Base-by-base conservation (phyloP, 2,329 filamentous ascomycete species). In the Aspergillus sp. region DNA sequence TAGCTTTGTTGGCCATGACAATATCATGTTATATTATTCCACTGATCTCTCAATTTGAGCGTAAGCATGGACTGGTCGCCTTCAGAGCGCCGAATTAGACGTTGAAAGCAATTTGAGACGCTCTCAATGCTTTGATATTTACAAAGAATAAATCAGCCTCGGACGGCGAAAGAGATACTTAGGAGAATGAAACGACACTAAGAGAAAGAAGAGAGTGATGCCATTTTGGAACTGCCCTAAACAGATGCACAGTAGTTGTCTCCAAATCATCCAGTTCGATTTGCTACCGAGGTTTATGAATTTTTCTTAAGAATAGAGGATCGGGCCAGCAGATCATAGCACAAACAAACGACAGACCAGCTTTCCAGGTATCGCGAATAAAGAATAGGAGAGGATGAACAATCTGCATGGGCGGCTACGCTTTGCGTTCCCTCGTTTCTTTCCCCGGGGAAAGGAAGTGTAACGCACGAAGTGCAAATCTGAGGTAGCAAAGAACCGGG, bases 301-400 rank as follows among this genome's bases (percentile, higher is more conserved):
- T 11, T 35, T 14, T 30, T 35, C n/a, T 20, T 19, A 17, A 40
- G 17, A 24, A 41, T 7, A 41, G 19, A 20, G 14, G 52, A 60
- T 58, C 58, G 53, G 58, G 56, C 58, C 57, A 60, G 60, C 60
- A 58, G 58, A 61, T 61, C 55, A 51, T 20, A 51, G 16, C 26
- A 48, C 22, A 47, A 52, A 59, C 49, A 35, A 53, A 46, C 47
- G 32, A 51, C 24, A 47, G 45, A 41, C 41, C 45, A 45, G 36
- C 24, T 54, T 33, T 49, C 33, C 50, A 47, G 43, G 44, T 47
- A 48, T 45, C n/a, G 13, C 10, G 36, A 48, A 48, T 24, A 20
- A 26, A 33, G 38, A 33, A 20, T 14, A 49, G 19, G 40, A 19
- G 16, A 32, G 17, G 30, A 14, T 17, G 22, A 16, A 26, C 30